Conservation (phyloP, 345 rosid genomes). For the Pseudoturritis turrita region DNA sequence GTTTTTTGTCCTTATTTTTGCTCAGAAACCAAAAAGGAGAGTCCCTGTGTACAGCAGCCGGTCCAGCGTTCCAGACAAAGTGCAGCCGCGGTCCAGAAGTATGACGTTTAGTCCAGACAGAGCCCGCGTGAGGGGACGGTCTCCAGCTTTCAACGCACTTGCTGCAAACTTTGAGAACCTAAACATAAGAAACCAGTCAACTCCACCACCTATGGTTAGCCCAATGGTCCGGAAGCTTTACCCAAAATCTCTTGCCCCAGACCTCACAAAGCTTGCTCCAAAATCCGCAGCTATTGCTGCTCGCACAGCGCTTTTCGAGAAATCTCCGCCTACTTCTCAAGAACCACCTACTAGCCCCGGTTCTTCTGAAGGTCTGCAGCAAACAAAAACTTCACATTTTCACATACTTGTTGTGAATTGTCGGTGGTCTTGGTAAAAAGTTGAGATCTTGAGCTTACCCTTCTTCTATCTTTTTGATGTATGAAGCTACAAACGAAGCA, state of each 20-base stretch:
- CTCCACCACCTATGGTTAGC: constrained; percentile 85
- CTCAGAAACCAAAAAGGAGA: constrained; percentile 93
- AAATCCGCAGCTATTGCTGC: constrained; percentile 71
- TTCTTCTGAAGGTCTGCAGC: constrained; percentile 58
- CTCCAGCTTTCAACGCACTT: constrained; percentile 95
- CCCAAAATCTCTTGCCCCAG: constrained; percentile 89
- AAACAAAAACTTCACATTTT: neutral
- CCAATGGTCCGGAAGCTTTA: constrained; percentile 75
- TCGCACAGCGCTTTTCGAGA: constrained; percentile 63
- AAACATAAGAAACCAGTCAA: constrained; percentile 79
- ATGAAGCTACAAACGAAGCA: constrained; percentile 49
- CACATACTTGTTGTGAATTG: too few species aligned
- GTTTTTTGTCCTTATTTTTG: neutral
- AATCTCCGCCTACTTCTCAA: constrained; percentile 51
- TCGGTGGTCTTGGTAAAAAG: neutral
- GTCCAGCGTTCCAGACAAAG: constrained; percentile 78
- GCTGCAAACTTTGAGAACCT: constrained; percentile 93
- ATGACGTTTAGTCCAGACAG: constrained; percentile 95
- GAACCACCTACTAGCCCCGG: constrained; percentile 58
- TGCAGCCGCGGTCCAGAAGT: constrained; percentile 91
- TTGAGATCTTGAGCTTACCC: constrained; percentile 3
- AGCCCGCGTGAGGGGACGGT: constrained; percentile 96
- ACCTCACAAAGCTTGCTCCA: constrained; percentile 51
- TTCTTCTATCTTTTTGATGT: constrained; percentile 23
- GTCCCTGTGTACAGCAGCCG: constrained; percentile 75